Evolutionary conservation across 179 eudicot species (phyloP).

Genomic region (Beta macrorhiza): DNA sequence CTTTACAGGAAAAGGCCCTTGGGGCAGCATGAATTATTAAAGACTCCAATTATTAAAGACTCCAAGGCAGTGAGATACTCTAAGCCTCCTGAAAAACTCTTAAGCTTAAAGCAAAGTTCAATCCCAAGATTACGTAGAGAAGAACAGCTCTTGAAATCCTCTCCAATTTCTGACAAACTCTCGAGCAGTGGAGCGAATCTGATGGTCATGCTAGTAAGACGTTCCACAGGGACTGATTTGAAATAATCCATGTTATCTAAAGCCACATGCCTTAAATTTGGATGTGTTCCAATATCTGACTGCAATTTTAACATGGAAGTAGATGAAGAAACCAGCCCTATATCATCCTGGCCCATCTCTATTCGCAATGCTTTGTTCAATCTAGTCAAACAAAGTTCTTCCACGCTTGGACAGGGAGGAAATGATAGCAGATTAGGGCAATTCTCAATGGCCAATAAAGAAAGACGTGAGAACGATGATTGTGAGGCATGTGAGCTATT

Average conservation of each 20-base stretch:
- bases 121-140: neutral
- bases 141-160: neutral
- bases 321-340: neutral
- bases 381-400: neutral
- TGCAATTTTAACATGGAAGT: neutral
- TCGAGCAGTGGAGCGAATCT: neutral
- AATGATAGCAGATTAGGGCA: neutral
- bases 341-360: neutral
- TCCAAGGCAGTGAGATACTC: neutral
- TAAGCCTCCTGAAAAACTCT: neutral
- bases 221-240: neutral
- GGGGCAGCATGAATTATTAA: neutral
- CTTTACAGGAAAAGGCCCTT: neutral
- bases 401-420: conserved; percentile 8
- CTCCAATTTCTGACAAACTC: neutral
- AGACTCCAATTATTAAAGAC: neutral
- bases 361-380: neutral
- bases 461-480: neutral
- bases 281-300: neutral
- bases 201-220: conserved; percentile 4
- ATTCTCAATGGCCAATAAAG: neutral
- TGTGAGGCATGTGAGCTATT: neutral
- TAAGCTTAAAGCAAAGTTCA: neutral
- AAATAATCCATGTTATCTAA: neutral
- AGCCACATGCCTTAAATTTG: neutral